Base-by-base conservation (phyloP, 2,329 filamentous ascomycete species). In the Exophiala sideris region DNA sequence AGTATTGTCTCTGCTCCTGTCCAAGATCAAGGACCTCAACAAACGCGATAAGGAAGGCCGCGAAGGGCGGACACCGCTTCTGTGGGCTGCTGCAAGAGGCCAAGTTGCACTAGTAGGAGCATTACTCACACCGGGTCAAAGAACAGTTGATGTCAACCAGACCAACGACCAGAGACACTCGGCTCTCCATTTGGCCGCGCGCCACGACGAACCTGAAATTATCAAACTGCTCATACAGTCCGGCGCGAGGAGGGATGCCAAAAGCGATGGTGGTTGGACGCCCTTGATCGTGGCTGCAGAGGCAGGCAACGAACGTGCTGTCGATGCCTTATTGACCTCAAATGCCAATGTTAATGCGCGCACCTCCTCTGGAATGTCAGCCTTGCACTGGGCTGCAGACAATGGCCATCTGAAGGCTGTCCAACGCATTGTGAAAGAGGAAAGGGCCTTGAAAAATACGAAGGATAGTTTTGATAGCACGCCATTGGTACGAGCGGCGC, bases 81-180 rank as follows among this genome's bases (percentile, higher is more conserved):
- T 83, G 56, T 83, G 80, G 80, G 80, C 81, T 1, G 81, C 79
- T 34, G 79, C 77, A 20, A 81, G 80, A 41, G 78, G 78, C 14
- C 81, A 82, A 61, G 68, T 74, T 46, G 70, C 72, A 32, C 68
- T 83, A 9, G 77, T 75, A 14, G 72, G 75, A 50, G 69, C 76
- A 60, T 68, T 84, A 24, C 68, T 81, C 4, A 24, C 32, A 8
- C 18, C 41, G 14, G 45, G 52, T 7, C 14, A 40, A n/a, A 61
- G 62, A 1, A 60, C 60, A 7, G 76, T 72, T 1, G 63, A 76
- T 54, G 67, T 79, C 11, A 63, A 71, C 38, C 74, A 73, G 0
- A 65, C 67, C 12, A 78, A 79, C 44, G 54, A 61, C 48, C 62
- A 71, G 48, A 67, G 66, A 33, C 71, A 78, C 52, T 77, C 77